A percentile compares a stretch with the other conserved stretches of the same genome.
phyloP scores from a whole-genome alignment of 2,329 filamentous ascomycete genomes.

The Aspergillus versicolor region DNA sequence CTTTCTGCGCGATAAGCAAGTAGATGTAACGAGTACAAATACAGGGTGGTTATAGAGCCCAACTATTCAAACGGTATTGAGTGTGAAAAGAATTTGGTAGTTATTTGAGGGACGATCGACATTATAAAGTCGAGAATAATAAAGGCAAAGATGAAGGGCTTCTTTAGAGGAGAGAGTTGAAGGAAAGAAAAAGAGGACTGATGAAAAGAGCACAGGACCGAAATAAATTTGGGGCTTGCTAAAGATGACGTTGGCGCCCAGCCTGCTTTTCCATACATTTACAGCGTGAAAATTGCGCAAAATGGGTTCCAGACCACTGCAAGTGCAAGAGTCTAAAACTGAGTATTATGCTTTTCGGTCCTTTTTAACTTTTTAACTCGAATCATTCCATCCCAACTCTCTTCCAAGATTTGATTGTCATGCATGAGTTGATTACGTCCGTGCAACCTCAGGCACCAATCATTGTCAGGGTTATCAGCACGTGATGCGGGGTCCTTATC shows the following conservation, averaged over 20 bases:
- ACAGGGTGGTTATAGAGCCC: not conserved
- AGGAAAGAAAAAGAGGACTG: constrained; percentile 13
- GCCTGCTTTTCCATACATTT: not conserved
- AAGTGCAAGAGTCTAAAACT: too few relatives aligned
- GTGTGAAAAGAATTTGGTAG: constrained; percentile 15
- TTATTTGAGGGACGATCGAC: constrained; percentile 18
- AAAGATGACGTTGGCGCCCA: not conserved
- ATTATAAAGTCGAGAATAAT: constrained; percentile 15
- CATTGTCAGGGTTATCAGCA: constrained; percentile 13
- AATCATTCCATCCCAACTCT: not conserved
- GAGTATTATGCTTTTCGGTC: not conserved
- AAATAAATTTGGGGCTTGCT: not conserved
- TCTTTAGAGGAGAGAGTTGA: constrained; percentile 1
- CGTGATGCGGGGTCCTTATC: constrained; percentile 25
- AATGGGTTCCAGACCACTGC: too few relatives aligned
- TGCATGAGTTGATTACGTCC: not conserved
- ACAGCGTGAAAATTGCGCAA: not conserved
- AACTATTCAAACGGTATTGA: constrained; percentile 23
- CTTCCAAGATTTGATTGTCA: not conserved
- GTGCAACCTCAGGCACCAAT: constrained; percentile 14
- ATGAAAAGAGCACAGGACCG: constrained; percentile 1
- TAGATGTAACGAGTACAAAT: not conserved
- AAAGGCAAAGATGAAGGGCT: not conserved
- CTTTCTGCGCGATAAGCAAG: not conserved
- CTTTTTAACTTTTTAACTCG: not conserved